A percentile compares a stretch with the other conserved stretches of the same genome.
Evolutionary conservation across 2,329 filamentous ascomycete genomes (phyloP).

Genomic region (Pseudogymnoascus sp.): DNA sequence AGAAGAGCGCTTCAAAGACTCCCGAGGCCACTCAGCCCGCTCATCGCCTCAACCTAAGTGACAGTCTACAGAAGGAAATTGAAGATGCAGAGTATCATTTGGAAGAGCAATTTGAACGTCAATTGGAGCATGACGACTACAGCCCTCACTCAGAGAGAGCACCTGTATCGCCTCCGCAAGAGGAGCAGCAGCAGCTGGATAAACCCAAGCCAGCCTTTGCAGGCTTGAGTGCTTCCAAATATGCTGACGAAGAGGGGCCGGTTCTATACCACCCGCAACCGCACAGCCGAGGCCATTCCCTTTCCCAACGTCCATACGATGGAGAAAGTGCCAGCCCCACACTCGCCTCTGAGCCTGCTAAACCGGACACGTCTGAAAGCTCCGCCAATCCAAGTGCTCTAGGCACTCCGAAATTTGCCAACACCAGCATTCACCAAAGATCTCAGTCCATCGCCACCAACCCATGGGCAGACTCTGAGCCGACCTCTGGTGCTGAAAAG

Average conservation of each 20-base stretch:
- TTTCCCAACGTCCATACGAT: constrained; percentile 57
- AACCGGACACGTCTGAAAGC: constrained; percentile 51
- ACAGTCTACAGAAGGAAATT: constrained; percentile 73
- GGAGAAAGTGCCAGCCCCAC: constrained; percentile 41
- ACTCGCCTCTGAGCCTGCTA: constrained; percentile 22
- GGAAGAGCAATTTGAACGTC: constrained; percentile 68
- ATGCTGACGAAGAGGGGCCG: constrained; percentile 45
- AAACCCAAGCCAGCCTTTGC: constrained; percentile 14
- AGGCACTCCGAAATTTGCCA: constrained; percentile 50
- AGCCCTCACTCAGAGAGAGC: constrained; percentile 46
- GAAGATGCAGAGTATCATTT: constrained; percentile 80
- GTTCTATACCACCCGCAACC: constrained; percentile 63
- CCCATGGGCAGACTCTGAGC: constrained; percentile 49
- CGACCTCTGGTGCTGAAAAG: constrained; percentile 30
- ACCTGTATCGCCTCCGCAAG: constrained; percentile 11
- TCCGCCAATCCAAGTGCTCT: constrained; percentile 67
- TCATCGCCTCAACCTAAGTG: constrained; percentile 62
- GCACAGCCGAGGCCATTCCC: constrained; percentile 64
- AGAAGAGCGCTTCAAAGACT: constrained; percentile 45
- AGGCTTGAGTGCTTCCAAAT: constrained; percentile 31
- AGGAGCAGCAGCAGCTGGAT: constrained; percentile 14
- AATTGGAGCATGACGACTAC: constrained; percentile 71
- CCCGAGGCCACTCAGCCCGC: constrained; percentile 47
- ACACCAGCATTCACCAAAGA: constrained; percentile 43
- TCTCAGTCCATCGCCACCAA: constrained; percentile 50